Conservation (phyloP, 306 rosid genomes). For the Corylus heterophylla region DNA sequence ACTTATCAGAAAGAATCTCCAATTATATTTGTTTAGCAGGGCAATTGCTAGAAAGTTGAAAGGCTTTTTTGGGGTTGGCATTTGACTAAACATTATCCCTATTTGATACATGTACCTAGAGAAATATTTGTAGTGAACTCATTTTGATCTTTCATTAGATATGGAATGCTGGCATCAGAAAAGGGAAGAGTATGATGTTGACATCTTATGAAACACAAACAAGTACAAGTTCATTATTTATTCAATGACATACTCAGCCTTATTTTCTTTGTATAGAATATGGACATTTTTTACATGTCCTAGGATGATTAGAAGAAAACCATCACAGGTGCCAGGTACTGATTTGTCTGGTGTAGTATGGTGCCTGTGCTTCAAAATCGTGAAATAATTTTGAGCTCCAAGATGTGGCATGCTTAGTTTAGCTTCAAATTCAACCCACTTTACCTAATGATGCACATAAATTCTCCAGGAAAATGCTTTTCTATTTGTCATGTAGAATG, state of each 20-base stretch:
- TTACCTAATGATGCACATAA: slow-evolving; percentile 2
- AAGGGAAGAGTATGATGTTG: not conserved
- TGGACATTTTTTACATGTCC: not conserved
- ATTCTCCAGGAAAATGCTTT: not conserved
- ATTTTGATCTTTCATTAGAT: not conserved
- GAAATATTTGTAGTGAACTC: not conserved
- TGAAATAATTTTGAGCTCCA: not conserved
- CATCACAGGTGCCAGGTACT: not conserved
- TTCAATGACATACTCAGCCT: not conserved
- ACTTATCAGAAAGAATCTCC: not conserved
- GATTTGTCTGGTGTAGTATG: not conserved
- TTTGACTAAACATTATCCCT: not conserved
- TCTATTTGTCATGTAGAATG: not conserved
- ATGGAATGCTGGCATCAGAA: not conserved
- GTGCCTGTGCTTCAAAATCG: not conserved
- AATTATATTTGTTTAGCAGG: not conserved
- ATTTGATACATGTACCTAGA: not conserved
- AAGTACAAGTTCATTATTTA: not conserved
- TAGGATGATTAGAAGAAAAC: not conserved
- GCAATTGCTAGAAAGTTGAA: not conserved
- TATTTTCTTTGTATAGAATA: not conserved
- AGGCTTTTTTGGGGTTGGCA: not conserved
- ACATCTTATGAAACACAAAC: not conserved
- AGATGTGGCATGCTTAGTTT: not conserved
- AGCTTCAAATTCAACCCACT: not conserved